A percentile compares a stretch with the other conserved stretches of the same genome.
phyloP scores from a whole-genome alignment of 306 rosid species.

The Begonia peltatifolia region DNA sequence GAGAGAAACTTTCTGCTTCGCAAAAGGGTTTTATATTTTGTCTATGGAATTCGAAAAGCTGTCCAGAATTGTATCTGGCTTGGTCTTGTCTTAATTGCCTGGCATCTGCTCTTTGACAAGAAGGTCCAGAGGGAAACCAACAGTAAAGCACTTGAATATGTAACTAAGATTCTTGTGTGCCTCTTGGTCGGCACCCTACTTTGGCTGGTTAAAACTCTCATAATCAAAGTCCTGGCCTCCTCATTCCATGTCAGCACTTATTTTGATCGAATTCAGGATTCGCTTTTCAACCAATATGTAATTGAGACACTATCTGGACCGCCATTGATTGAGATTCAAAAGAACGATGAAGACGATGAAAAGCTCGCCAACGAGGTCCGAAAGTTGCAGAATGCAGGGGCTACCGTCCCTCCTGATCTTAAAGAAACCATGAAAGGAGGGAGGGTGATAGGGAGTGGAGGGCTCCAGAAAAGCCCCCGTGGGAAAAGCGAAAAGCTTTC shows the following conservation, averaged over 20 bases:
- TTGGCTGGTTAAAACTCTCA: conserved; percentile 64
- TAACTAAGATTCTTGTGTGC: conserved; percentile 53
- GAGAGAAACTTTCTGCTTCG: conserved; percentile 72
- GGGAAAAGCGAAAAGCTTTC: conserved; percentile 32
- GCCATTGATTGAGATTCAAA: conserved; percentile 44
- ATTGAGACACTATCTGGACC: conserved; percentile 75
- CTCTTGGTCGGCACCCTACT: conserved; percentile 54
- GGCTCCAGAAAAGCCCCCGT: conserved; percentile 25
- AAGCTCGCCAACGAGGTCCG: conserved; percentile 55
- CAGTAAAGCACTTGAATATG: conserved; percentile 17
- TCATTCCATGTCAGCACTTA: conserved; percentile 70
- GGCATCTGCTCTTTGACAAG: conserved; percentile 63
- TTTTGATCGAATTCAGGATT: conserved; percentile 78
- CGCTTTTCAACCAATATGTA: conserved; percentile 67
- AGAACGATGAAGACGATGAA: conserved; percentile 60
- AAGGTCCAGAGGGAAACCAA: conserved; percentile 52
- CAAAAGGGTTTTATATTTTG: conserved; percentile 64
- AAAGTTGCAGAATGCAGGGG: conserved; percentile 79
- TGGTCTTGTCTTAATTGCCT: conserved; percentile 63
- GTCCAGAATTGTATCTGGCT: conserved; percentile 78
- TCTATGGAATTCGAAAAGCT: conserved; percentile 57
- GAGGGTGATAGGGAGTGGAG: conserved; percentile 33
- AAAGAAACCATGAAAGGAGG: conserved; percentile 36
- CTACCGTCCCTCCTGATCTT: conserved; percentile 58
- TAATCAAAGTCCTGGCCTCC: conserved; percentile 70